These are phyloP conservation scores for Cryptosporidium muris DNA, from an alignment of 169 alveolate species.

Conservation along the genomic window DNA sequence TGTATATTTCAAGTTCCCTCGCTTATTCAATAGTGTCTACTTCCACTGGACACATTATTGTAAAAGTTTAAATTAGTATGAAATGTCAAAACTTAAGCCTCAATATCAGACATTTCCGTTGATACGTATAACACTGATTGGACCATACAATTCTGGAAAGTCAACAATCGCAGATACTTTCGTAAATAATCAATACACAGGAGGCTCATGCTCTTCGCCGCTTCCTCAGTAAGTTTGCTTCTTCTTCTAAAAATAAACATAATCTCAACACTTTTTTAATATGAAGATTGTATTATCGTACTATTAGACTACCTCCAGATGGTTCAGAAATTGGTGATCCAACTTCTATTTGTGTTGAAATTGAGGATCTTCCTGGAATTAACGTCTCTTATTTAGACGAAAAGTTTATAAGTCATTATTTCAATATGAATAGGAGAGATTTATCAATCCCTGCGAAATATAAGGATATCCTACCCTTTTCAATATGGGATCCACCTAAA, in stretches of 20 bases:
- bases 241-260: neutral
- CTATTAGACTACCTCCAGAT: constrained; percentile 59
- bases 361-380: constrained; percentile 70
- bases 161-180: constrained; percentile 56
- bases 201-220: constrained; percentile 1
- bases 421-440: constrained; percentile 56
- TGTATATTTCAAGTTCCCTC: no score
- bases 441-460: constrained; percentile 54
- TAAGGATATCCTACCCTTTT: constrained; percentile 47
- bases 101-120: constrained; percentile 62
- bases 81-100: constrained; percentile 17
- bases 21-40: no score
- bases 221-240: constrained; percentile 42
- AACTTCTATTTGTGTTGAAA: constrained; percentile 56
- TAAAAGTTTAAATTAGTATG: no score
- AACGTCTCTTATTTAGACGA: constrained; percentile 18
- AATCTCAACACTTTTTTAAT: neutral
- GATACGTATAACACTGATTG: constrained; percentile 54
- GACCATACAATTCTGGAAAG: constrained; percentile 63
- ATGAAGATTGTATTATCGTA: constrained; percentile 42
- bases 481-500: constrained; percentile 66
- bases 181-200: constrained; percentile 25
- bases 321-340: constrained; percentile 65
- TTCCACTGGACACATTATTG: no score
- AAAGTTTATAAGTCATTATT: constrained; percentile 41